phyloP scores from a whole-genome alignment of 2,329 filamentous ascomycete genomes.

The Exophiala viscosa region DNA sequence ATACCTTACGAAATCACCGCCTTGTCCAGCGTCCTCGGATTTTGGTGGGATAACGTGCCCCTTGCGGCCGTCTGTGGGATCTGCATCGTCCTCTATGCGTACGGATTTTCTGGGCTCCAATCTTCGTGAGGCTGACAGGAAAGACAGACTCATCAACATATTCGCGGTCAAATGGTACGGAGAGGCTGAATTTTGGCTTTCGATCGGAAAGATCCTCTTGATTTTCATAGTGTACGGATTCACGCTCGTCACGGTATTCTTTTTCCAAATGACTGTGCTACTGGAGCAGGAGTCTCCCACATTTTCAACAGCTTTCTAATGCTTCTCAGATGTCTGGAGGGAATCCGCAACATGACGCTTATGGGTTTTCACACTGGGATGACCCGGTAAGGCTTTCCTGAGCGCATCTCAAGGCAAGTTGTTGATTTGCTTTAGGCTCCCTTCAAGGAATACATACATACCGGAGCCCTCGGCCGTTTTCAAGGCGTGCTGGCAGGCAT shows the following conservation, averaged over 20 bases:
- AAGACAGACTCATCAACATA: constrained; percentile 54
- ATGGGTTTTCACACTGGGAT: constrained; percentile 64
- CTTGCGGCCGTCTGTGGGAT: constrained; percentile 36
- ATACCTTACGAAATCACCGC: constrained; percentile 43
- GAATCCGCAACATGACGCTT: constrained; percentile 65
- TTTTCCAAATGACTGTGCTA: constrained; percentile 25
- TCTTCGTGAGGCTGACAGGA: background rate
- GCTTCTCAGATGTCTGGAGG: constrained; percentile 63
- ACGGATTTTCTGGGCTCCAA: constrained; percentile 9
- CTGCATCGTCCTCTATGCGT: constrained; percentile 38
- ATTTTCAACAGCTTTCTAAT: too few species aligned
- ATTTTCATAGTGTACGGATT: constrained; percentile 66
- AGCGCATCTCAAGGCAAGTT: too few species aligned
- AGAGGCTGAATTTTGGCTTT: constrained; percentile 66
- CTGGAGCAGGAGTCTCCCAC: constrained; percentile 42
- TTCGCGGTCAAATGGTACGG: constrained; percentile 67
- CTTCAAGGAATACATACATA: constrained; percentile 42
- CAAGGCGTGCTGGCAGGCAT: constrained; percentile 61
- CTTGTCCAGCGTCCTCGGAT: constrained; percentile 39
- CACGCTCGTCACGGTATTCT: constrained; percentile 61
- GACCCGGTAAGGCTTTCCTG: constrained; percentile 53
- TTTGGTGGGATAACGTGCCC: constrained; percentile 36
- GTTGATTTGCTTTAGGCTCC: constrained; percentile 48
- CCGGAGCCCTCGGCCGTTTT: constrained; percentile 21
- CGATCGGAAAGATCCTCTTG: constrained; percentile 64